phyloP scores from a whole-genome alignment of 1,139 yeast species.

The Protomyces inundatus region DNA sequence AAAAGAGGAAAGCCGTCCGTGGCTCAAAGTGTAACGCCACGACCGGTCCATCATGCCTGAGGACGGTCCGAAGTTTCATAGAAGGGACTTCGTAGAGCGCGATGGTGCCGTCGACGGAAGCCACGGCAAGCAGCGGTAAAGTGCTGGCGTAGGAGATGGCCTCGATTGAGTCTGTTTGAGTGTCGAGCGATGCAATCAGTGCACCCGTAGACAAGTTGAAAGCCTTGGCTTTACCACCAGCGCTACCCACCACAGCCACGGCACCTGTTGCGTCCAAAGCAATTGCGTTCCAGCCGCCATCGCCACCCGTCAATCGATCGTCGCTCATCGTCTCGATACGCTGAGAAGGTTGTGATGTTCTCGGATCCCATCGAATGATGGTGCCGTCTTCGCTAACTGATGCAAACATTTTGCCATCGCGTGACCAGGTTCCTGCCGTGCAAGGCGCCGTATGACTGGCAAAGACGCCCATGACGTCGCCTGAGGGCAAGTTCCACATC shows the following conservation, averaged over 20 bases:
- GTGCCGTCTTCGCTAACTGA: conserved; percentile 87
- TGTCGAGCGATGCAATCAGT: conserved; percentile 52
- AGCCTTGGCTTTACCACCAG: conserved; percentile 78
- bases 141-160: conserved; percentile 42
- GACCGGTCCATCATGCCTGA: conserved; percentile 71
- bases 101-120: conserved; percentile 82
- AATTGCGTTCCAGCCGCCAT: conserved; percentile 42
- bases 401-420: conserved; percentile 43
- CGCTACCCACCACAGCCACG: conserved; percentile 63
- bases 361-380: conserved; percentile 84
- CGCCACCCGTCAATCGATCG: conserved; percentile 75
- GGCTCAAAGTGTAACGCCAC: conserved; percentile 67
- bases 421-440: conserved; percentile 44
- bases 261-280: conserved; percentile 34
- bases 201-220: conserved; percentile 70
- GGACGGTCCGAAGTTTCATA: conserved; percentile 75
- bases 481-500: conserved; percentile 66
- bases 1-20: conserved; percentile 56
- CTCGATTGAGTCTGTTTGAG: conserved; percentile 35
- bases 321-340: conserved; percentile 34
- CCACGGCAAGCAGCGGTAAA: conserved; percentile 79
- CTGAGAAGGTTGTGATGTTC: conserved; percentile 46
- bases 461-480: conserved; percentile 52
- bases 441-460: conserved; percentile 59
- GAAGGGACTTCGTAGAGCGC: conserved; percentile 73